Evolutionary conservation across 306 rosid genomes (phyloP), one percentile per base, ranked within the genome.

Genomic region (Calophaca sinica): DNA sequence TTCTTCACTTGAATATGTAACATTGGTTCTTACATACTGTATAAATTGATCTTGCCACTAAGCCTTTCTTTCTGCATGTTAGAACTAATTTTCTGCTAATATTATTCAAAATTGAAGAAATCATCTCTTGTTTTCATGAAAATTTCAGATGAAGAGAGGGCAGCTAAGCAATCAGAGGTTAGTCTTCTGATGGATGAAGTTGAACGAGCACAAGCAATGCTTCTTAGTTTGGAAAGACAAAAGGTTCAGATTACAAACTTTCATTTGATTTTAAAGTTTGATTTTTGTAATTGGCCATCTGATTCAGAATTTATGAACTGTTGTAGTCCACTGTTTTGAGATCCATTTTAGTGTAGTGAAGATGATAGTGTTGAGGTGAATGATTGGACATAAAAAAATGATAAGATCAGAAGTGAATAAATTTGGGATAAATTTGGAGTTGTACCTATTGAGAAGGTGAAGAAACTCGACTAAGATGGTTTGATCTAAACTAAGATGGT

Each of bases 121-220:
- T 70, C 29, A 68, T 66, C 4, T 62, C 5, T 65, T 54, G 14
- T 72, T 33, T 70, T 72, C 61, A 63, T 68, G 46, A 78, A 62
- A 60, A 33, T 73, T 74, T 72, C 86, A 94, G 96, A 91, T 0
- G 98, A 94, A 86, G 97, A 91, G 62, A 82, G 81, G 77, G 98
- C 96, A 75, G 84, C 94, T 68, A 94, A 94, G 84, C 97, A 94
- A 73, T 89, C 98, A 9, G 99, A 94, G 85, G 96, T 90, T 75
- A 83, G 9, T 77, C 97, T 92, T 79, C 82, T 92, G 70, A 78
- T 85, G 86, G 86, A 85, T 85, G 88, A 85, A 74, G 88, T 85
- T 73, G 88, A 85, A 53, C 83, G 88, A 36, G 88, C 88, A 36
- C 88, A 85, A 65, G 59, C 85, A 61, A 79, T 73, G 81, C 86